These are phyloP conservation scores for Trichosporon inkin DNA, from an alignment of 1,284 basidiomycete genomes.

Conservation along the genomic window DNA sequence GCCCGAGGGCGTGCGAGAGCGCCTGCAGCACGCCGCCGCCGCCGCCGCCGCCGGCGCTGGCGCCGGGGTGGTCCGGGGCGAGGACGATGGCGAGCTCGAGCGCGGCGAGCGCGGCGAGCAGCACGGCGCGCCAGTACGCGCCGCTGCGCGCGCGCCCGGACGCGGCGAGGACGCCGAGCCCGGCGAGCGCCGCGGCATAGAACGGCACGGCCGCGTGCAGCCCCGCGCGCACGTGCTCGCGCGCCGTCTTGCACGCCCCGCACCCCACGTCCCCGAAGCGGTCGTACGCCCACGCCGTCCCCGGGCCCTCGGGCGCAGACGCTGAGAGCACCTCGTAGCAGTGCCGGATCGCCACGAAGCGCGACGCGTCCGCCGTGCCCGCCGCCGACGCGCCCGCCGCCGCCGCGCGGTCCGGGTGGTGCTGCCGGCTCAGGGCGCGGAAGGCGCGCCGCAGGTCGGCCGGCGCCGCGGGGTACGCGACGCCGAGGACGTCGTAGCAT, in stretches of 20 bases:
- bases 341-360: slow-evolving; percentile 67
- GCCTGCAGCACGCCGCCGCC: not conserved
- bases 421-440: slow-evolving; percentile 59
- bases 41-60: not conserved
- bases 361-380: slow-evolving; percentile 53
- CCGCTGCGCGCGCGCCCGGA: slow-evolving; percentile 61
- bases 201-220: slow-evolving; percentile 5
- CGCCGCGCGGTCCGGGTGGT: slow-evolving; percentile 84
- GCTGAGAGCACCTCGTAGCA: slow-evolving; percentile 77
- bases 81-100: slow-evolving; percentile 46
- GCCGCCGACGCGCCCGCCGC: slow-evolving; percentile 54
- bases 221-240: slow-evolving; percentile 14
- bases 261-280: slow-evolving; percentile 24
- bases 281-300: slow-evolving; percentile 79
- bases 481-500: slow-evolving; percentile 70
- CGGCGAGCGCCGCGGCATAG: slow-evolving; percentile 9
- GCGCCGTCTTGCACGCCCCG: slow-evolving; percentile 4
- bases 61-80: slow-evolving; percentile 21
- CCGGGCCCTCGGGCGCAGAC: too few relatives aligned
- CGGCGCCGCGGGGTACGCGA: slow-evolving; percentile 61
- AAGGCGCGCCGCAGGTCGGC: slow-evolving; percentile 66
- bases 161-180: slow-evolving; percentile 28
- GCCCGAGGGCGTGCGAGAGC: not conserved
- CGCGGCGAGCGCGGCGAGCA: slow-evolving; percentile 61
- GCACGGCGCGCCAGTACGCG: slow-evolving; percentile 68